A percentile compares a stretch with the other conserved stretches of the same genome.
Evolutionary conservation across 768 basidiomycete species (phyloP).

Genomic region (Auriscalpium orientale): DNA sequence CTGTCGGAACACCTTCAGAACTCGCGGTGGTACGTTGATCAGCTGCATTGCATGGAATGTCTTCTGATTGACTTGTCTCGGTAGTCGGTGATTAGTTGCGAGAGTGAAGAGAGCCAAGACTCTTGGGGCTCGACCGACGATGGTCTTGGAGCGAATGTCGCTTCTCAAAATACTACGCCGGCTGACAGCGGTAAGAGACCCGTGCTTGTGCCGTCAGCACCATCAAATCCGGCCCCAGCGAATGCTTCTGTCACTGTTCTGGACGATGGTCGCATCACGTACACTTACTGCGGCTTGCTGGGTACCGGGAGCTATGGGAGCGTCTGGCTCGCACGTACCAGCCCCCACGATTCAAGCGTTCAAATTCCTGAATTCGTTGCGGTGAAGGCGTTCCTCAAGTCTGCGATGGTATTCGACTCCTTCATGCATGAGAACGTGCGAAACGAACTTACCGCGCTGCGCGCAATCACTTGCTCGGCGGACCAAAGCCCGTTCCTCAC

Average conservation of each 20-base stretch:
- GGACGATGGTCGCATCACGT: not conserved
- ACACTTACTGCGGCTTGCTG: not conserved
- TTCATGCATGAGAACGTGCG: not conserved
- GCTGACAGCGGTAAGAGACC: too few relatives aligned
- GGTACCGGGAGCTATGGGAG: not conserved
- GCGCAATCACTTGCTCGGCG: not conserved
- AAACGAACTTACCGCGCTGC: not conserved
- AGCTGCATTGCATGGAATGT: too few relatives aligned
- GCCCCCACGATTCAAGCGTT: not conserved
- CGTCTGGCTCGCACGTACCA: not conserved
- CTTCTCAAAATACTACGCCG: too few relatives aligned
- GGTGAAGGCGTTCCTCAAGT: not conserved
- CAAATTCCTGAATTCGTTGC: not conserved
- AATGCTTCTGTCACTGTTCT: not conserved
- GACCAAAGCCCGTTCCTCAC: not conserved
- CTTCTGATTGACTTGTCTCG: too few relatives aligned
- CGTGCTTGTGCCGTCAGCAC: too few relatives aligned
- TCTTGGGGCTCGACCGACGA: too few relatives aligned
- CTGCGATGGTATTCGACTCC: not conserved
- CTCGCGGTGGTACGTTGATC: too few relatives aligned
- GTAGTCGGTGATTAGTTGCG: too few relatives aligned
- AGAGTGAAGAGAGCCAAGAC: too few relatives aligned
- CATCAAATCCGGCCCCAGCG: too few relatives aligned
- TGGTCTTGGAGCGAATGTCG: too few relatives aligned
- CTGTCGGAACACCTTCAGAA: too few relatives aligned